A percentile compares a stretch with the other conserved stretches of the same genome.
Conservation (phyloP, 768 basidiomycete genomes). For the Pholiota molesta region DNA sequence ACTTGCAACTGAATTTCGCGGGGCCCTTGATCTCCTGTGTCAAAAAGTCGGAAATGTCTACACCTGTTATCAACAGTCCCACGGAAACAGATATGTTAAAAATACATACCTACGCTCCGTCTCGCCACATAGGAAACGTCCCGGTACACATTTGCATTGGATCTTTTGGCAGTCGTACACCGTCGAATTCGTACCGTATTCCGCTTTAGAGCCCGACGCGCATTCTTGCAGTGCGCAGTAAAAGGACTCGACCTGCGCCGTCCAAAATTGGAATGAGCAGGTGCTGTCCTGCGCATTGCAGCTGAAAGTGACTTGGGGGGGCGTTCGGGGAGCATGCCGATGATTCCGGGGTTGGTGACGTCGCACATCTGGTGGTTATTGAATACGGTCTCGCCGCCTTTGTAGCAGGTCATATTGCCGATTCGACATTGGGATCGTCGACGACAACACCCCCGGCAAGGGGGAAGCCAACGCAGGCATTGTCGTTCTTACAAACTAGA, state of each 20-base stretch:
- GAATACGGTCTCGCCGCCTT: slow-evolving; percentile 90
- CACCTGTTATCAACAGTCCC: neutral
- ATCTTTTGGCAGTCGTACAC: slow-evolving; percentile 81
- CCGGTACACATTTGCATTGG: slow-evolving; percentile 92
- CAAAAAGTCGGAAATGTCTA: slow-evolving; percentile 95
- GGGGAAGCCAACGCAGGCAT: slow-evolving; percentile 81
- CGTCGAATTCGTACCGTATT: slow-evolving; percentile 72
- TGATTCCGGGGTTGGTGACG: slow-evolving; percentile 96
- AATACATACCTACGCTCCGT: slow-evolving; percentile 87
- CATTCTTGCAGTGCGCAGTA: slow-evolving; percentile 89
- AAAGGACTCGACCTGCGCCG: slow-evolving; percentile 91
- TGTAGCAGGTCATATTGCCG: slow-evolving; percentile 86
- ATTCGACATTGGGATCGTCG: slow-evolving; percentile 22
- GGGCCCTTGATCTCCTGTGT: slow-evolving; percentile 90
- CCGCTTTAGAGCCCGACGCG: slow-evolving; percentile 43
- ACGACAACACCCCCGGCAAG: slow-evolving; percentile 38
- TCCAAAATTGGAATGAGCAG: slow-evolving; percentile 99
- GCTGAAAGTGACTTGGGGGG: slow-evolving; percentile 97
- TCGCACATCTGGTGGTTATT: slow-evolving; percentile 98
- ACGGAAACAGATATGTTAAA: neutral
- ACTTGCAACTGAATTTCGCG: slow-evolving; percentile 78
- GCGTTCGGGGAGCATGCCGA: slow-evolving; percentile 87
- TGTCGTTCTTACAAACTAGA: slow-evolving; percentile 83
- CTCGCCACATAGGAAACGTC: slow-evolving; percentile 94
- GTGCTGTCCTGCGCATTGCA: slow-evolving; percentile 66